Percentiles rank a stretch among this genome's conserved stretches.
phyloP scores from a whole-genome alignment of 2,329 filamentous ascomycete species.

The Trichocomaceae sp. region DNA sequence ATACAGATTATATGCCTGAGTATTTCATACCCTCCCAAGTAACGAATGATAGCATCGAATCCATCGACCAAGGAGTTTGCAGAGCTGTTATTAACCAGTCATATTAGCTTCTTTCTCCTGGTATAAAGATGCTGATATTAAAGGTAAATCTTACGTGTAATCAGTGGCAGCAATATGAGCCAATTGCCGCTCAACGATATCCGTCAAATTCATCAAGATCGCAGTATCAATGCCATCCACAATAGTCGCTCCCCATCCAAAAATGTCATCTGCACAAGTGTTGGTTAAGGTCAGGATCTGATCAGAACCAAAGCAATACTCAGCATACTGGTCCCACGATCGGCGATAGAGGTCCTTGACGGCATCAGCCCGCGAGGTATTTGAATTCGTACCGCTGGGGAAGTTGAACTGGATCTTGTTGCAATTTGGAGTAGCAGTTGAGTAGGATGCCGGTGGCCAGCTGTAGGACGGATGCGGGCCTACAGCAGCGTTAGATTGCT shows the following conservation, averaged over 20 bases:
- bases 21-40: constrained; percentile 16
- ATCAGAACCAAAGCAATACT: constrained; percentile 20
- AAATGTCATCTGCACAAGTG: constrained; percentile 16
- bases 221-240: constrained; percentile 22
- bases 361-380: constrained; percentile 17
- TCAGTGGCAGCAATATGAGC: constrained; percentile 18
- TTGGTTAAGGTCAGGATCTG: constrained; percentile 17
- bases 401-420: constrained; percentile 18
- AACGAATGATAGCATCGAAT: constrained; percentile 20
- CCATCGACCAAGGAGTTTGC: constrained; percentile 16
- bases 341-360: constrained; percentile 18
- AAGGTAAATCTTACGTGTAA: constrained; percentile 16
- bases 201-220: constrained; percentile 20
- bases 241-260: constrained; percentile 20
- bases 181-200: constrained; percentile 20
- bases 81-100: constrained; percentile 1
- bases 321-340: constrained; percentile 18
- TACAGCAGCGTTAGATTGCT: neutral
- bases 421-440: constrained; percentile 8
- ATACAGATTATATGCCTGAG: neutral
- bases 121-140: neutral
- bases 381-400: constrained; percentile 15
- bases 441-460: neutral
- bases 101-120: neutral
- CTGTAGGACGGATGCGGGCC: neutral